Evolutionary conservation across 2,329 filamentous ascomycete genomes (phyloP), one percentile per base, ranked within the genome.

Genomic region (Penicillium sp.): DNA sequence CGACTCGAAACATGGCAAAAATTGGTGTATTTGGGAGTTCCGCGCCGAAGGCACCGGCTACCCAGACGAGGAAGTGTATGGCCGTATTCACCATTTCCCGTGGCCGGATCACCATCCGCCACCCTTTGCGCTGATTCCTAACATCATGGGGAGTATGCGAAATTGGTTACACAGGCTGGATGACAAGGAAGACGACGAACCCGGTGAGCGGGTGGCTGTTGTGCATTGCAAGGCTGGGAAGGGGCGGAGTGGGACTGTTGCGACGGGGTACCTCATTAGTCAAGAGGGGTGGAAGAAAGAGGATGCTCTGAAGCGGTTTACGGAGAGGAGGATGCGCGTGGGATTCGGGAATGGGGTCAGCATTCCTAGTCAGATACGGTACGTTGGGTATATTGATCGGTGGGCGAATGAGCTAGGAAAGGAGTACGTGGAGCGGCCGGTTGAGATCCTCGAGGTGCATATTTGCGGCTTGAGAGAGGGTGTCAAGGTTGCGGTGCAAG

Each of bases 1-100:
- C 57, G 90, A 97, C 73, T 77, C 81, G 42, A 90, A 91, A 65
- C 94, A 99, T 73, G 87, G 82, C 26, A 76, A 85, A 24, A 78
- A 94, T 58, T 99, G 94, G 94, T 85, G 88, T 3, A 96, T 99
- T 65, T 99, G 93, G 90, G 94, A 99, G 74, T 99, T 99, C 65
- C 86, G 94, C 42, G 94, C 91, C 33, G 94, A 99, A 71, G 94
- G 94, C 5, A 96, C 94, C 0, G 94, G 94, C 1, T 99, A 99
- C 66, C 91, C 91, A 0, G 94, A 99, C 67, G 83, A 85, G 16
- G 89, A 92, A 52, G 93, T 99, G 1, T 90, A 96, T 69, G 81
- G 84, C 31, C 82, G 92, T 3, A 86, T 97, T 58, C 84, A 87
- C 58, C 94, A 99, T 74, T 97, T 92, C 66, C 94, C 94, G 0